phyloP scores from a whole-genome alignment of 164 flowering plant species.

The Tetrastigma voinierianum region DNA sequence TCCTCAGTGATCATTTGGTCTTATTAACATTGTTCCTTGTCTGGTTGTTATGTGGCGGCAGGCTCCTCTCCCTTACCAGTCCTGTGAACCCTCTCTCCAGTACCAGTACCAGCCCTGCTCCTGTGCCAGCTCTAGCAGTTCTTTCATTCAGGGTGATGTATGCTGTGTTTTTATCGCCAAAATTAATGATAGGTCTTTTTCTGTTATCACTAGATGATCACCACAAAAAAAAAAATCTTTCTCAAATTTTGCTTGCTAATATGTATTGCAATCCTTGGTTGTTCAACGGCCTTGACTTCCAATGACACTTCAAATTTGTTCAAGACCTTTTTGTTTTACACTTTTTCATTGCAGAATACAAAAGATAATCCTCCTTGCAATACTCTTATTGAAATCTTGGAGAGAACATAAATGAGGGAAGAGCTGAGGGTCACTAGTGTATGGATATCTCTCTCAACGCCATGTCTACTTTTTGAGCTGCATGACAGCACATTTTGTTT shows the following conservation, averaged over 20 bases:
- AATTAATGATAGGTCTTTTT: background rate
- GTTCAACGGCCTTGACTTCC: background rate
- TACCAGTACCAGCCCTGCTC: slow-evolving; percentile 84
- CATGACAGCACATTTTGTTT: slow-evolving; percentile 24
- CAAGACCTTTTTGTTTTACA: slow-evolving; percentile 3
- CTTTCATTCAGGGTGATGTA: slow-evolving; percentile 83
- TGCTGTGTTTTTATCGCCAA: background rate
- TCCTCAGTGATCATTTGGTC: background rate
- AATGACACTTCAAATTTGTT: background rate
- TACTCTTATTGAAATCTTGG: slow-evolving; percentile 93
- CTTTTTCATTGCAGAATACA: slow-evolving; percentile 55
- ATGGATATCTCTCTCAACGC: slow-evolving; percentile 31
- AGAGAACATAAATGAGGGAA: slow-evolving; percentile 80
- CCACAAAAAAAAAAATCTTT: no score
- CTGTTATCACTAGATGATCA: background rate
- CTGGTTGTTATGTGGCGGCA: slow-evolving; percentile 72
- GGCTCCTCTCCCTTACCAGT: slow-evolving; percentile 88
- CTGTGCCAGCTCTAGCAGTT: slow-evolving; percentile 81
- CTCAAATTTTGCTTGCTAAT: no score
- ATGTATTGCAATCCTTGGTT: no score
- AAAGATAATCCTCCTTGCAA: slow-evolving; percentile 99
- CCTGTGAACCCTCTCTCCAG: slow-evolving; percentile 86
- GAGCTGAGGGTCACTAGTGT: slow-evolving; percentile 87
- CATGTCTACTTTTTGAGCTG: background rate
- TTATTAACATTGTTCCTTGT: background rate